Evolutionary conservation across 1,284 basidiomycete genomes (phyloP), one percentile per base, ranked within the genome.

Genomic region (Irpex lacteus): DNA sequence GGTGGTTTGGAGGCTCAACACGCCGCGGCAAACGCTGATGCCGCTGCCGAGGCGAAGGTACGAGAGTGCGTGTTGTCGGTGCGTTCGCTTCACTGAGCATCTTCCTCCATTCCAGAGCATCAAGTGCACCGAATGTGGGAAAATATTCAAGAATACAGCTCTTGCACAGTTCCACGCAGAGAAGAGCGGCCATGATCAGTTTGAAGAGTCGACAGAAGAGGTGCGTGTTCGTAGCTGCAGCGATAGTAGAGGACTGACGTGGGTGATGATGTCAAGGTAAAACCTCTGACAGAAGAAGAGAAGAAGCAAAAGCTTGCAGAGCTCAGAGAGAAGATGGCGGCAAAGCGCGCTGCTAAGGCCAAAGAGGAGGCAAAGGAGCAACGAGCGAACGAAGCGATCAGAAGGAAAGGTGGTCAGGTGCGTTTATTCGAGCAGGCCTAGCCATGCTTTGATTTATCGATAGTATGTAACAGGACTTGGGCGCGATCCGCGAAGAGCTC

Each of bases 201-300:
- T 98, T 69, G 95, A 97, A 73, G 96, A 99, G 75, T 96, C 93
- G 4, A 93, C 90, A 0, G 96, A 98, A 73, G 96, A 98, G 84
- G 94, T 94, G 37, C 65, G 77, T 70, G 62, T 36, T 18, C 32
- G 54, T 3, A 8, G 9, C 34, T 56, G 2, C n/a, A 26, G 26
- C 26, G 3, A 26, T 4, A 26, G 26, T 19, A 53, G 3, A 13
- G 52, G 13, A 26, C 4, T 53, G 19, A 53, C 19, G 19, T 19
- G 3, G 52, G 38, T 11, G 60, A 44, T 52, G 5, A 9, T 21
- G 36, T 32, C 15, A 68, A 93, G 90, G 87, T 96, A 75, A 94
- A 92, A 74, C 96, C 97, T 0, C 78, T 98, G 60, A 98, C 96
- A 0, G 95, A 98, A 75, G 95, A 98, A 72, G 95, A 99, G 76